Percentiles rank a stretch among this genome's conserved stretches.
Conservation (phyloP, 2,329 filamentous ascomycete species). For the Mycogone perniciosa region DNA sequence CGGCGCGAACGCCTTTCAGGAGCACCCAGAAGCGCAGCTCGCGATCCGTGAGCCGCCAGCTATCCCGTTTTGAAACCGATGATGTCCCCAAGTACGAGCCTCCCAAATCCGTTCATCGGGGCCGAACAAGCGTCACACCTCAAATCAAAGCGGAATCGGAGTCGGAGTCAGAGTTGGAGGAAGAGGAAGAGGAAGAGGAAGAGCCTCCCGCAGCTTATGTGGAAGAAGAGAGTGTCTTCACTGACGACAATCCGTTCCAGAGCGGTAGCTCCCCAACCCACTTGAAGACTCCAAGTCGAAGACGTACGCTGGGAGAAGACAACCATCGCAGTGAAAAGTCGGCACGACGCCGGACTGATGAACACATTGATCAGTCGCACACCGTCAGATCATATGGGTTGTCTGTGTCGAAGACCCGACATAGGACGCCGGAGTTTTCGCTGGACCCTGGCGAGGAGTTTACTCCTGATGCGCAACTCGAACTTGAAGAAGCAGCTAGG, state of each 20-base stretch:
- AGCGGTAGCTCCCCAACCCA: constrained; percentile 65
- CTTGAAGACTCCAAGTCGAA: constrained; percentile 43
- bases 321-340: constrained; percentile 36
- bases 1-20: constrained; percentile 26
- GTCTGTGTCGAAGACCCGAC: constrained; percentile 34
- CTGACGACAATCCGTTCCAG: constrained; percentile 88
- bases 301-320: constrained; percentile 41
- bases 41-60: constrained; percentile 49
- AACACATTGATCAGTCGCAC: constrained; percentile 17
- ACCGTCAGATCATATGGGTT: constrained; percentile 54
- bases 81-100: constrained; percentile 30
- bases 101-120: constrained; percentile 40
- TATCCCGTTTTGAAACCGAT: constrained; percentile 43
- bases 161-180: constrained; percentile 44
- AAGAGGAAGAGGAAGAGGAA: constrained; percentile 17
- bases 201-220: constrained; percentile 20
- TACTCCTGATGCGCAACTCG: constrained; percentile 81
- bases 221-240: constrained; percentile 62
- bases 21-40: constrained; percentile 51
- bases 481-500: constrained; percentile 62
- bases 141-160: constrained; percentile 50
- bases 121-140: constrained; percentile 46
- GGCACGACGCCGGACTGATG: constrained; percentile 40
- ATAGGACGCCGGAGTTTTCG: constrained; percentile 28
- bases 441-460: constrained; percentile 83